phyloP scores from a whole-genome alignment of 768 basidiomycete species.

The Amanita pallidorosea region DNA sequence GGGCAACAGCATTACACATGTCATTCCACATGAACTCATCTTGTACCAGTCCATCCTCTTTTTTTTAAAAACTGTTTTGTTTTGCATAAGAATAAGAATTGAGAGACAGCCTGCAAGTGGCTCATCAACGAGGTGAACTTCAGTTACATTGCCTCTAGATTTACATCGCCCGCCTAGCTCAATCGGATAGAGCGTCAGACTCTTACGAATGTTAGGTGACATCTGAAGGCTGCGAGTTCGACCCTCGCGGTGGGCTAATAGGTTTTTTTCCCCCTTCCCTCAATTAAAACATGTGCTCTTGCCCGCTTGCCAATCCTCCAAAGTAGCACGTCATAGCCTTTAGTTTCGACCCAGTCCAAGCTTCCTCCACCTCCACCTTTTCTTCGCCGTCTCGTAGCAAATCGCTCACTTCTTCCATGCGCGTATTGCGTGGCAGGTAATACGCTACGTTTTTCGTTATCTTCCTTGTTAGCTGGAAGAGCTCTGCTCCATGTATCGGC shows the following conservation, averaged over 20 bases:
- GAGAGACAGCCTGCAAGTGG: too few species aligned
- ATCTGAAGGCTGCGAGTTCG: conserved; percentile 83
- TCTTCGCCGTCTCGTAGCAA: conserved; percentile 26
- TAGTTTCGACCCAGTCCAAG: conserved; percentile 90
- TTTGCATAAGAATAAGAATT: too few species aligned
- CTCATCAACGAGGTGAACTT: too few species aligned
- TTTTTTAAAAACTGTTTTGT: too few species aligned
- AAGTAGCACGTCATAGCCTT: conserved; percentile 95
- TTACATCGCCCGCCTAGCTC: conserved; percentile 42
- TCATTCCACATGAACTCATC: too few species aligned
- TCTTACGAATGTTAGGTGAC: conserved; percentile 15
- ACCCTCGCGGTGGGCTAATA: conserved; percentile 70
- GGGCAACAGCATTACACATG: too few species aligned
- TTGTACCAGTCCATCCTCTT: too few species aligned
- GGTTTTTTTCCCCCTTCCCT: too few species aligned
- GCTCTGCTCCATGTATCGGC: conserved; percentile 74
- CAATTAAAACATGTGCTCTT: conserved; percentile 45
- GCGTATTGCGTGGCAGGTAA: conserved; percentile 78
- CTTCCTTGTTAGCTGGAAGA: conserved; percentile 62
- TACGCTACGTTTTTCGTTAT: conserved; percentile 82
- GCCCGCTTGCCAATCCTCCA: conserved; percentile 69
- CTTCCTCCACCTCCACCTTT: conserved; percentile 85
- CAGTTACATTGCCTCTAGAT: too few species aligned
- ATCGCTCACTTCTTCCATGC: conserved; percentile 58
- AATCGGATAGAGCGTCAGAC: conserved; percentile 59